Evolutionary conservation across 2,329 filamentous ascomycete species (phyloP), one percentile per base, ranked within the genome.

Genomic region (Phoma herbarum): DNA sequence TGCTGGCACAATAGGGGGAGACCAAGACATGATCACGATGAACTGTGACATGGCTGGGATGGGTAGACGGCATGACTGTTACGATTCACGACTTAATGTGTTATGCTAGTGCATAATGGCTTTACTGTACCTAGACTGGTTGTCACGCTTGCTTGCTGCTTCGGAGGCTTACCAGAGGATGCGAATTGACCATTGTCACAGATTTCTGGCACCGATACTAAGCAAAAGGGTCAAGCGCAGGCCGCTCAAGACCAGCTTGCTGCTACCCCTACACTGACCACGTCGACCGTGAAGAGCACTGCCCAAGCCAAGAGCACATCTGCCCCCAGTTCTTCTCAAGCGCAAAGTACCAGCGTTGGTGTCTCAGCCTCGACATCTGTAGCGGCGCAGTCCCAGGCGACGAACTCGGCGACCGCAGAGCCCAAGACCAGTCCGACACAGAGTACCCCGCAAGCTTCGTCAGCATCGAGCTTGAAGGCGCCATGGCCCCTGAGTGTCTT

Each of bases 51-150:
- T 49, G 46, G 4, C 4, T 49, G 52, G 35, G 33, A 47, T 23
- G 46, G 45, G 26, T 28, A 28, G 31, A 31, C 8, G 39, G n/a
- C 18, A 51, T 42, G 54, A 35, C 33, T 49, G 26, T 57, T 28
- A 58, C 31, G 55, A 59, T 41, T 53, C 41, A 59, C 20, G 56
- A 53, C 48, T 16, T 50, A 46, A 53, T 53, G 49, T 53, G 14
- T 59, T 44, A 45, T 50, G 56, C 50, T 25, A 49, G 25, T 43
- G 39, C 44, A 53, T 45, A 11, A 10, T 33, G 26, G 25, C 47
- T 37, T 22, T 49, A 12, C 20, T 53, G 43, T 49, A 48, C 16
- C 29, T 44, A 26, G 56, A 18, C 41, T 31, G 7, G 1, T 37
- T 41, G 10, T 26, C 14, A 35, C 31, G 31, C 31, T 35, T 18